A percentile compares a stretch with the other conserved stretches of the same genome.
Conservation (phyloP, 1,284 basidiomycete species). For the Puccinia triticina region DNA sequence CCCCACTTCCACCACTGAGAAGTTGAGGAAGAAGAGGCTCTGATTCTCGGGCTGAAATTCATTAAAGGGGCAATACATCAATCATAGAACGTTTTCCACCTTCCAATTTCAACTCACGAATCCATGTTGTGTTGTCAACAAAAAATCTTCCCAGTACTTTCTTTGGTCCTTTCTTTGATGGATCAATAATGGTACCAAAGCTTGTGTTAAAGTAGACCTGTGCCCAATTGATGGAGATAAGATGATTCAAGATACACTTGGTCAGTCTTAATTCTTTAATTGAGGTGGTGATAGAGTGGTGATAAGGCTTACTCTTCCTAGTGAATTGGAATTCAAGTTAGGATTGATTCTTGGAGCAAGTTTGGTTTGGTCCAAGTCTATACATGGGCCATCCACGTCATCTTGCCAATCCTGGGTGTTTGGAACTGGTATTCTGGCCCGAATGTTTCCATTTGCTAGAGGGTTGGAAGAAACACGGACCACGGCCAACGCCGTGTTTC, state of each 20-base stretch:
- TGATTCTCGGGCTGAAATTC: conserved; percentile 50
- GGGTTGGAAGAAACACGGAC: conserved; percentile 24
- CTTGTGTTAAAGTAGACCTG: conserved; percentile 43
- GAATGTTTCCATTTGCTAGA: not conserved
- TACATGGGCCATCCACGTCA: not conserved
- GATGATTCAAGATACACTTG: not conserved
- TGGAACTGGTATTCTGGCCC: conserved; percentile 14
- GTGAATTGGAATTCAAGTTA: conserved; percentile 2
- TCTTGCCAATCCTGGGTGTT: conserved; percentile 4
- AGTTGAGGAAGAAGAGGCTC: conserved; percentile 26
- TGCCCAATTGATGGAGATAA: not conserved
- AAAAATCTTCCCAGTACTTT: conserved; percentile 40
- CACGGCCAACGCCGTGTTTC: conserved; percentile 41
- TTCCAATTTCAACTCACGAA: conserved; percentile 6
- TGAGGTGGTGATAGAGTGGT: not conserved
- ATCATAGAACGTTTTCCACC: not conserved
- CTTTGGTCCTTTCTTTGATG: not conserved
- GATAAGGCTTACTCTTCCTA: conserved; percentile 28
- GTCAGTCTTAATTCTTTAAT: not conserved
- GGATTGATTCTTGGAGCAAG: conserved; percentile 18
- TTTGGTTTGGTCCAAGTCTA: conserved; percentile 20
- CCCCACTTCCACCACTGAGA: conserved; percentile 17
- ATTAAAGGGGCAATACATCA: not conserved
- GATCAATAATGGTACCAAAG: conserved; percentile 35
- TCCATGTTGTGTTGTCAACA: conserved; percentile 46